Evolutionary conservation across 1,284 basidiomycete species (phyloP).

Genomic region (Meripilus lineatus): DNA sequence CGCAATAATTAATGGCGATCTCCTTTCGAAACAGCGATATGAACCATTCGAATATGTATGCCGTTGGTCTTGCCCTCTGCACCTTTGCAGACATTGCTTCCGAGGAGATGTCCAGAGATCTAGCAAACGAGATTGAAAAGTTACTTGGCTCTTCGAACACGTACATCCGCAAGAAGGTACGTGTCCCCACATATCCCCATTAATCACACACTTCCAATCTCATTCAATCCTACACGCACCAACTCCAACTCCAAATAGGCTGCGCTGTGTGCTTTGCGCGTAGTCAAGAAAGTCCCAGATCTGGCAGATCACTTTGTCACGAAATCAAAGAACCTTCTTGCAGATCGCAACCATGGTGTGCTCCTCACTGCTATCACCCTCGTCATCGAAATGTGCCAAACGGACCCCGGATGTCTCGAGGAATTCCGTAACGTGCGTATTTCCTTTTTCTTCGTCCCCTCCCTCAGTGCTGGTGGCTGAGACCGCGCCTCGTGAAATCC

Average conservation of each 20-base stretch:
- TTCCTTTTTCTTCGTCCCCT: too few species aligned
- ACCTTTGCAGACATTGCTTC: conserved; percentile 99
- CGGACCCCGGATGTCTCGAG: conserved; percentile 69
- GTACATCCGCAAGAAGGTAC: conserved; percentile 97
- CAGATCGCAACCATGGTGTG: conserved; percentile 97
- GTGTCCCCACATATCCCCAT: too few species aligned
- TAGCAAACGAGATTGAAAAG: conserved; percentile 97
- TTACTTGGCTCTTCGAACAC: conserved; percentile 96
- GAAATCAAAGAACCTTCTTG: conserved; percentile 88
- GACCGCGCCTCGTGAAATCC: too few species aligned
- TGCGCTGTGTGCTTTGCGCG: conserved; percentile 92
- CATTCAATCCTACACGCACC: background rate
- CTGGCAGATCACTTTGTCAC: conserved; percentile 89
- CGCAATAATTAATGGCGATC: conserved; percentile 7
- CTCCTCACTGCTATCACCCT: conserved; percentile 92
- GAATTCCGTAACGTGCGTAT: conserved; percentile 86
- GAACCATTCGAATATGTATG: conserved; percentile 99
- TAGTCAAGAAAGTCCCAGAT: conserved; percentile 96
- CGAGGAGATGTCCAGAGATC: conserved; percentile 97
- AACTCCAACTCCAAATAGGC: conserved; percentile 42
- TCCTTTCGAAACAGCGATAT: conserved; percentile 94
- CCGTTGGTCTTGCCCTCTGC: conserved; percentile 94
- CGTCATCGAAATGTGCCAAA: conserved; percentile 91
- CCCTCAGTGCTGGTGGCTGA: too few species aligned
- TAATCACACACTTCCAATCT: too few species aligned